Evolutionary conservation across 768 basidiomycete species (phyloP).

Genomic region (Mycena epipterygia): DNA sequence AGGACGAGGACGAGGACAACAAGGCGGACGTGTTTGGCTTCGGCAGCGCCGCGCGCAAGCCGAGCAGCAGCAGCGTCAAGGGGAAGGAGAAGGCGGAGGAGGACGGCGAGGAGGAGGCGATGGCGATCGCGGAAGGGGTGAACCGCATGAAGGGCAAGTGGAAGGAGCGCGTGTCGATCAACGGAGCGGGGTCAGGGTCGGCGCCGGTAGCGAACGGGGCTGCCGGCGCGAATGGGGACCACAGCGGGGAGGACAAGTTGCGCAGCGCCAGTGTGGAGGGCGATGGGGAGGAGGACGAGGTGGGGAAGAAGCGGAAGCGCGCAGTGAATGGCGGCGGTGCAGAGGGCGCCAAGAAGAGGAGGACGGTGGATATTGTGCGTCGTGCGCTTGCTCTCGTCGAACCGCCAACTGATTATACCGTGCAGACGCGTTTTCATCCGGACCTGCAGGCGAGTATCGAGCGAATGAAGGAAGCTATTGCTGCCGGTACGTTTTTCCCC

Average conservation of each 20-base stretch:
- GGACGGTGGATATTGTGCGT: constrained; percentile 75
- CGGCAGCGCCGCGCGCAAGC: not conserved
- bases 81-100: constrained; percentile 24
- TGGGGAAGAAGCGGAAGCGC: constrained; percentile 67
- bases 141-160: constrained; percentile 24
- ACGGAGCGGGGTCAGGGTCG: not conserved
- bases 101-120: constrained; percentile 16
- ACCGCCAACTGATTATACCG: not conserved
- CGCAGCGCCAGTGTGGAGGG: constrained; percentile 31
- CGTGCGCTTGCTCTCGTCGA: not conserved
- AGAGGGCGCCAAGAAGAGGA: constrained; percentile 79
- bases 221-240: constrained; percentile 23
- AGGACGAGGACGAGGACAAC: constrained; percentile 54
- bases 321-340: constrained; percentile 63
- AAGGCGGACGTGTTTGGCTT: constrained; percentile 30
- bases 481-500: constrained; percentile 59
- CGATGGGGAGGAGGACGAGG: constrained; percentile 46
- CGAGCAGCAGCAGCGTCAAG: not conserved
- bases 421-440: constrained; percentile 77
- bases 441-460: constrained; percentile 75
- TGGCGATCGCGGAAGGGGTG: constrained; percentile 14
- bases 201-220: not conserved
- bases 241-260: constrained; percentile 34
- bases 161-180: constrained; percentile 25
- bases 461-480: constrained; percentile 71